phyloP scores from a whole-genome alignment of 73 alveolate genomes.

The Paramecium bursaria region DNA sequence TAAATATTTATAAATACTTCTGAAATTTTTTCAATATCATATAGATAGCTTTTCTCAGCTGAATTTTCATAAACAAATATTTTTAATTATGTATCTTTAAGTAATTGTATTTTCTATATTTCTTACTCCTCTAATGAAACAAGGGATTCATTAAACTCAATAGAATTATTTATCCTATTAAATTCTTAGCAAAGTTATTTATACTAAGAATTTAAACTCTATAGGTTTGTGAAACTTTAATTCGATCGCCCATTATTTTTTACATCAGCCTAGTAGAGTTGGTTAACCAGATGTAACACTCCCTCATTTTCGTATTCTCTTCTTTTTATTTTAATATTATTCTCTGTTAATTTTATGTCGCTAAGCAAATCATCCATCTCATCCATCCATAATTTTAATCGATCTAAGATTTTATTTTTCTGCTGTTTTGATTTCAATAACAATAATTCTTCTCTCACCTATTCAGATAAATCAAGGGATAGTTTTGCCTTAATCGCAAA shows the following conservation, averaged over 20 bases:
- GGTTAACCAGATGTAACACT: neutral
- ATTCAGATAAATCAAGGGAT: constrained; percentile 1
- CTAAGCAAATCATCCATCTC: neutral
- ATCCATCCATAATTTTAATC: constrained; percentile 10
- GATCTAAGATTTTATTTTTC: constrained; percentile 1
- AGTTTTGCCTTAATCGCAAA: constrained; percentile 42
- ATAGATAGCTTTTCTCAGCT: constrained; percentile 3
- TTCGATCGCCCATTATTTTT: neutral
- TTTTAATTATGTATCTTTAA: constrained; percentile 8
- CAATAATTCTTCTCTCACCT: constrained; percentile 20
- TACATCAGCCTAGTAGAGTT: neutral
- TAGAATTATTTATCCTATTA: neutral
- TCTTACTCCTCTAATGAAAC: constrained; percentile 3
- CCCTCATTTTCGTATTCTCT: constrained; percentile 60
- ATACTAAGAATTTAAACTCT: neutral
- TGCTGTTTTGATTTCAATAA: neutral
- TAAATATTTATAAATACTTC: neutral
- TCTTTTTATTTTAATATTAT: neutral
- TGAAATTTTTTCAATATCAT: constrained; percentile 54
- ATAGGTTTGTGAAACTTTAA: neutral
- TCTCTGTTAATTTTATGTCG: neutral
- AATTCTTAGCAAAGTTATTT: neutral
- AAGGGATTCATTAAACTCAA: neutral
- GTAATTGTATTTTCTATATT: neutral
- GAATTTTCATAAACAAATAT: constrained; percentile 39